These are phyloP conservation scores for Aureobasidium sp. DNA, from an alignment of 2,329 filamentous ascomycete genomes.

Conservation along the genomic window DNA sequence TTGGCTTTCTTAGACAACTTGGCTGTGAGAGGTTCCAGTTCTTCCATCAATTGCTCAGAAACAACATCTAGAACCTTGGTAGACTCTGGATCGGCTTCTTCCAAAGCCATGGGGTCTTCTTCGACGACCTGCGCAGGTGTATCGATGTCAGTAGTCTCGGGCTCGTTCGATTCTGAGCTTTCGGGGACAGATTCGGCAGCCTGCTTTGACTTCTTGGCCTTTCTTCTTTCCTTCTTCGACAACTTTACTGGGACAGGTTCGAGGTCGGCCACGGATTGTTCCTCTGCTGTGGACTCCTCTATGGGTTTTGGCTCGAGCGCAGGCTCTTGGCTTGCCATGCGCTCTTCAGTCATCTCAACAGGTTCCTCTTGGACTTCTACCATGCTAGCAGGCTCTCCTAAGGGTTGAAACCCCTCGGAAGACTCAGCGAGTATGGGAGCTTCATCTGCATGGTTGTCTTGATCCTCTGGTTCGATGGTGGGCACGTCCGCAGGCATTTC, in stretches of 20 bases:
- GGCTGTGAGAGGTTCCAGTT: background rate
- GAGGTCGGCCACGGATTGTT: background rate
- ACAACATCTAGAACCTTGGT: background rate
- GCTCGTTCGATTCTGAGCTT: background rate
- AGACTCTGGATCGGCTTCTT: background rate
- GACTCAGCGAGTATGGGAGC: background rate
- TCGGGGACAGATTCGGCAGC: background rate
- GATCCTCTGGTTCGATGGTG: background rate
- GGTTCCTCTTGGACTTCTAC: background rate
- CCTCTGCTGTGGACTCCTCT: background rate
- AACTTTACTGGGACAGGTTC: slow-evolving; percentile 19
- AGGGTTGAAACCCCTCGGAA: background rate
- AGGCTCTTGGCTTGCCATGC: background rate
- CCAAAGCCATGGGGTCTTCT: background rate
- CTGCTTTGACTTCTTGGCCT: slow-evolving; percentile 21
- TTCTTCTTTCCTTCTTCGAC: slow-evolving; percentile 37
- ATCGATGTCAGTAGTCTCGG: background rate
- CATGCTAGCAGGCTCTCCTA: background rate
- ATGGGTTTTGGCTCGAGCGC: slow-evolving; percentile 12
- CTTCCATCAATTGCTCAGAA: background rate
- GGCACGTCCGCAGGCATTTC: background rate
- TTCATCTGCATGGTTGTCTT: too few relatives aligned
- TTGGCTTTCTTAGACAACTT: slow-evolving; percentile 26
- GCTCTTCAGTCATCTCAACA: background rate
- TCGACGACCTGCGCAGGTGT: background rate